phyloP scores from a whole-genome alignment of 2,329 filamentous ascomycete species.

The Rhynchosporium agropyri region DNA sequence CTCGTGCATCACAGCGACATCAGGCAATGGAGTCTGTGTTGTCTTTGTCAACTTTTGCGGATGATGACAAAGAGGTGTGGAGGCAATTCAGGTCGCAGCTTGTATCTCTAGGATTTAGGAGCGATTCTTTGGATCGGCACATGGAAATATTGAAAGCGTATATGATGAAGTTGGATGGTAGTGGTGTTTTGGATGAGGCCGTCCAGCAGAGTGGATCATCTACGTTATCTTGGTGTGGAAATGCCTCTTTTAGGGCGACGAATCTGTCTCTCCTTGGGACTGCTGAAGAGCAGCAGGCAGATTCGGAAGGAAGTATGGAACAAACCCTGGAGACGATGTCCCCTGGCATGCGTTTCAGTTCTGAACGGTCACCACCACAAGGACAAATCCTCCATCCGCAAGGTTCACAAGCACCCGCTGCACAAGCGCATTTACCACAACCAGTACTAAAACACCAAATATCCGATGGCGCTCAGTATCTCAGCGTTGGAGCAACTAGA shows the following conservation, averaged over 20 bases:
- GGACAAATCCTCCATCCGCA: background rate
- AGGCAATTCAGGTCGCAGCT: conserved; percentile 24
- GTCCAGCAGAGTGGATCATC: conserved; percentile 1
- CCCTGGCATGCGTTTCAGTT: background rate
- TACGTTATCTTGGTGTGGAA: conserved; percentile 10
- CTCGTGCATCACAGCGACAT: conserved; percentile 15
- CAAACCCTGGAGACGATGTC: background rate
- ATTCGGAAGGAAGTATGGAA: background rate
- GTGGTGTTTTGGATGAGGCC: conserved; percentile 21
- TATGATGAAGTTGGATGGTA: conserved; percentile 25
- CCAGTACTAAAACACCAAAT: too few relatives aligned
- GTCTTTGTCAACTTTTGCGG: conserved; percentile 23
- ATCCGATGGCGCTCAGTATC: too few relatives aligned
- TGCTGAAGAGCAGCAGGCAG: background rate
- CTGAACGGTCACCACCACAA: background rate
- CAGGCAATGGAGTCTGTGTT: conserved; percentile 10
- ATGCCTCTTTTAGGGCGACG: conserved; percentile 8
- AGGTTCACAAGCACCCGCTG: background rate
- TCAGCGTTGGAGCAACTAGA: background rate
- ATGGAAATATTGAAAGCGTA: conserved; percentile 24
- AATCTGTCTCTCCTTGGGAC: conserved; percentile 16
- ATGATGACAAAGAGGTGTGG: conserved; percentile 25
- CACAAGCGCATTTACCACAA: too few relatives aligned
- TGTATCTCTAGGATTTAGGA: conserved; percentile 21
- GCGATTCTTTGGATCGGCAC: conserved; percentile 20